Evolutionary conservation across 2,329 filamentous ascomycete genomes (phyloP).

Genomic region (Monosporascus ibericus): DNA sequence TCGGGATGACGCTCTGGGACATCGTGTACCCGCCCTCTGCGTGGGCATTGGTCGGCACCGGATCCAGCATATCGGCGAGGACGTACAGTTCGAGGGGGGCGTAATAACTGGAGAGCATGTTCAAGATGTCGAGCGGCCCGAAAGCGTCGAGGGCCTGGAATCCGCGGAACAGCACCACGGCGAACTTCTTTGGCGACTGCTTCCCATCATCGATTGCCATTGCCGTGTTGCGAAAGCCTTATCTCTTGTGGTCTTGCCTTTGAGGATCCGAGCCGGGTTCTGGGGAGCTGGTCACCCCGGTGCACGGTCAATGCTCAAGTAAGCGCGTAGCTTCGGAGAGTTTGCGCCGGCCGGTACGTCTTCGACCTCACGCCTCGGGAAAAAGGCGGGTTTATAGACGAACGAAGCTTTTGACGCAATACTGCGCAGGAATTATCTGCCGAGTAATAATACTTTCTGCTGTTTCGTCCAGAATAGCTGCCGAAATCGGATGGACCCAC

Average conservation of each 20-base stretch:
- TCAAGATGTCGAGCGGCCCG: conserved; percentile 39
- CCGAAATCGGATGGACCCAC: no score
- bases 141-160: conserved; percentile 41
- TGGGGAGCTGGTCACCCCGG: background rate
- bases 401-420: no score
- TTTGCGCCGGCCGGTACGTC: no score
- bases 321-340: no score
- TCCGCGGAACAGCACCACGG: conserved; percentile 37
- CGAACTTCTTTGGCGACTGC: conserved; percentile 26
- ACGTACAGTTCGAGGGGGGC: conserved; percentile 33
- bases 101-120: conserved; percentile 30
- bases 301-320: background rate
- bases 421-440: no score
- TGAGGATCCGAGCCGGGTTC: background rate
- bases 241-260: background rate
- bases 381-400: no score
- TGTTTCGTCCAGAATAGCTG: no score
- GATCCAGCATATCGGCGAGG: conserved; percentile 34
- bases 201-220: background rate
- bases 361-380: no score
- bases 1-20: conserved; percentile 31
- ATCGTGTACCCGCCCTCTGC: conserved; percentile 22
- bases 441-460: no score
- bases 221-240: background rate
- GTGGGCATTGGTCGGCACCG: conserved; percentile 31